Percentiles rank a stretch among this genome's conserved stretches.
Evolutionary conservation across 805 yeast species (phyloP).

Genomic region (Candida piceae): DNA sequence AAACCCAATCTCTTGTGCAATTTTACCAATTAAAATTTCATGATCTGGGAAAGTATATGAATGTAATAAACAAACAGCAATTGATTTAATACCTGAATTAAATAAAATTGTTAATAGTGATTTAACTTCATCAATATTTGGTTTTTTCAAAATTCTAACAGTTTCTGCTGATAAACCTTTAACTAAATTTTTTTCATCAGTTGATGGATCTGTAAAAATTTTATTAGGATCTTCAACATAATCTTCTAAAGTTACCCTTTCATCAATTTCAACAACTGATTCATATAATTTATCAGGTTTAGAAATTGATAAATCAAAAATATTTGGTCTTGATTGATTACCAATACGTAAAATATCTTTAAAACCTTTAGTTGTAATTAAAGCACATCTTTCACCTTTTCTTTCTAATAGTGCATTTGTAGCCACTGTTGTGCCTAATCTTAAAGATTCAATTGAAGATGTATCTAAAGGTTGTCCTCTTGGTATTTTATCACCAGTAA

Average conservation of each 20-base stretch:
- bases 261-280: constrained; percentile 79
- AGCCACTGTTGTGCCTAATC: constrained; percentile 95
- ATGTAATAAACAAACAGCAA: constrained; percentile 70
- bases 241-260: constrained; percentile 80
- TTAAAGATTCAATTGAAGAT: constrained; percentile 55
- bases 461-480: constrained; percentile 58
- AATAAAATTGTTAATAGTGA: constrained; percentile 40
- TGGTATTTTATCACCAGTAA: constrained; percentile 50
- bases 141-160: constrained; percentile 49
- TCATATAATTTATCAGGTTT: constrained; percentile 71
- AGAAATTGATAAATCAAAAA: constrained; percentile 74
- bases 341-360: constrained; percentile 80
- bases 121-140: constrained; percentile 41
- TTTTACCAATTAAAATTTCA: constrained; percentile 51
- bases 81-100: constrained; percentile 55
- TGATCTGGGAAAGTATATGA: constrained; percentile 71
- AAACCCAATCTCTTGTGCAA: constrained; percentile 67
- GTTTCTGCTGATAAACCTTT: constrained; percentile 66
- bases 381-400: constrained; percentile 84
- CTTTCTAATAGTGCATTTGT: constrained; percentile 92
- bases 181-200: constrained; percentile 33
- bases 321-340: constrained; percentile 85
- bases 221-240: constrained; percentile 67
- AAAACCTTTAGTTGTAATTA: constrained; percentile 85
- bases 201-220: constrained; percentile 22